Base-by-base conservation (phyloP, 345 rosid species). In the Orychophragmus violaceus region DNA sequence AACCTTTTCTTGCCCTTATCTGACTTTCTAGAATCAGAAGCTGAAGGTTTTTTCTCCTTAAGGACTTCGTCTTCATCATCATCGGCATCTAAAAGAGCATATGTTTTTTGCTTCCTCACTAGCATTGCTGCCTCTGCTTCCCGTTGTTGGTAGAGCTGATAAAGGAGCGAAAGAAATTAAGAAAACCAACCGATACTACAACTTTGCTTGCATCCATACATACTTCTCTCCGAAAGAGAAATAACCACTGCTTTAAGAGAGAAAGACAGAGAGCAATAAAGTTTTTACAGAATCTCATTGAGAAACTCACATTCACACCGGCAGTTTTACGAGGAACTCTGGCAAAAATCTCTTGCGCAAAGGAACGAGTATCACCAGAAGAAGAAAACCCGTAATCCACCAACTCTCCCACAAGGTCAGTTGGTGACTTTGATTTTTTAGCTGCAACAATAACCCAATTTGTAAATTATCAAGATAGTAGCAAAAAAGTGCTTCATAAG, bases 121-220 rank as follows among this genome's bases (percentile, higher is more conserved):
- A 90, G 65, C 75, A 85, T 76, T 48, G 85, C 95, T 59, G 96
- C 95, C 78, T 90, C 97, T 66, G 84, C 85, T 81, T 94, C 99
- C 68, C 76, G 86, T 68, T 87, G 83, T 68, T 82, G 87, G 79
- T 94, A 90, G 63, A 81, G 78, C 99, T 93, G 78, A 9, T 18
- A 54, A 1, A 49, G n/a, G 8, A 49, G 8, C 7, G 2, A 51
- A 19, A 49, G 6, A 65, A 27, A 64, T 62, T 33, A 51, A 3
- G 42, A 52, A 51, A 59, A 59, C 5, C 10, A 51, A 33, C 51
- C 21, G 56, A 46, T 55, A 45, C 41, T 23, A 64, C 42, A 68
- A 19, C 30, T 32, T 35, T 8, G 25, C 36, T 27, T 14, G 18
- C 39, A 50, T n/a, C 21, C 66, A 49, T 25, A 36, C 62, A 29